A percentile compares a stretch with the other conserved stretches of the same genome.
Conservation (phyloP, 306 rosid genomes). For the Adenanthera pavonina region DNA sequence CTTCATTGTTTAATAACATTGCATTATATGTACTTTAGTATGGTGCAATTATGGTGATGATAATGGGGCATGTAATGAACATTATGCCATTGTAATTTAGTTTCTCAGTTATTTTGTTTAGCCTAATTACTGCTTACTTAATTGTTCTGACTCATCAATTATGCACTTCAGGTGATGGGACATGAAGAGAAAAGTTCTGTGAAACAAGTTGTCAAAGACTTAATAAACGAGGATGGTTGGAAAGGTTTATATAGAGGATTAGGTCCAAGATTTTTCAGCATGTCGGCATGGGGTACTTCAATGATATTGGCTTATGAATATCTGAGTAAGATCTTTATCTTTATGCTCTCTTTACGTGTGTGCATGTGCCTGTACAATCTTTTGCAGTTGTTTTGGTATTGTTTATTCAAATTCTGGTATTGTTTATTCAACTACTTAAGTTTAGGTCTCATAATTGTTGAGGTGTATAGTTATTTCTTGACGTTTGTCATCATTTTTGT, state of each 20-base stretch:
- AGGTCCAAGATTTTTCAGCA: conserved; percentile 95
- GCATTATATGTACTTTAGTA: not conserved
- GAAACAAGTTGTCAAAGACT: conserved; percentile 75
- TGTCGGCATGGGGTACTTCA: conserved; percentile 97
- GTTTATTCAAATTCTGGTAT: conserved; percentile 19
- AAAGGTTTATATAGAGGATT: conserved; percentile 87
- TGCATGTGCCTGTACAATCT: conserved; percentile 1
- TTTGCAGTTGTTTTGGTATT: conserved; percentile 23
- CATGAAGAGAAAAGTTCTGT: conserved; percentile 68
- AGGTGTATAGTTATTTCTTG: not conserved
- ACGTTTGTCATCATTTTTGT: conserved; percentile 6
- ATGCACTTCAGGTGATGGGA: conserved; percentile 68
- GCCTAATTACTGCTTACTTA: conserved; percentile 12
- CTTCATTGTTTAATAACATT: not conserved
- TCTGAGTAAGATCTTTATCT: conserved; percentile 63
- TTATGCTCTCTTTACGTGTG: conserved; percentile 8
- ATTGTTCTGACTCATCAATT: conserved; percentile 35
- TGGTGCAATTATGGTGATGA: conserved; percentile 6
- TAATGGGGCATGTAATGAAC: not conserved
- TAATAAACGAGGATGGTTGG: conserved; percentile 89
- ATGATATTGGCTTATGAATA: conserved; percentile 92
- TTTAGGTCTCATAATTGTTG: conserved; percentile 15
- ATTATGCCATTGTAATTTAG: conserved; percentile 4
- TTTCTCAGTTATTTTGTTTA: conserved; percentile 20
- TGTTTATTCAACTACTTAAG: not conserved